phyloP scores from a whole-genome alignment of 2,329 filamentous ascomycete genomes.

The Epichloe amarillans region DNA sequence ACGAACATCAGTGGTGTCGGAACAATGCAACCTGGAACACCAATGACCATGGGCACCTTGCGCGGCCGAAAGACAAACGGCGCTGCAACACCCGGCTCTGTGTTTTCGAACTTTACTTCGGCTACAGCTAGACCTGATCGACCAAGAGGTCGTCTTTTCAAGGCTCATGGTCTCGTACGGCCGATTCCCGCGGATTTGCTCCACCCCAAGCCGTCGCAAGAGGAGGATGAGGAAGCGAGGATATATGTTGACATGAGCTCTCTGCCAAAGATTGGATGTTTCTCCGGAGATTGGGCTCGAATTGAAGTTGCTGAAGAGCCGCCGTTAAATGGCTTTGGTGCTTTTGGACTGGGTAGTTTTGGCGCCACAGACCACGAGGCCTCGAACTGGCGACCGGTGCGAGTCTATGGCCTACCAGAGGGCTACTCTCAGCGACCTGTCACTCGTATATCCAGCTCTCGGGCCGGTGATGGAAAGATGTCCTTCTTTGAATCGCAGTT shows the following conservation, averaged over 20 bases:
- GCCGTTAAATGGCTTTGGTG: constrained; percentile 49
- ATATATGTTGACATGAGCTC: constrained; percentile 84
- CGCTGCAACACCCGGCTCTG: constrained; percentile 69
- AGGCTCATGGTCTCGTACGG: constrained; percentile 61
- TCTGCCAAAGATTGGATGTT: constrained; percentile 81
- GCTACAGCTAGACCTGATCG: constrained; percentile 65
- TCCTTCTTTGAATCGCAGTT: constrained; percentile 60
- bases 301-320: constrained; percentile 68
- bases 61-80: constrained; percentile 56
- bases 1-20: constrained; percentile 68
- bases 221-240: constrained; percentile 78
- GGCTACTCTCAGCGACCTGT: constrained; percentile 49
- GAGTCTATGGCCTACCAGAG: constrained; percentile 80
- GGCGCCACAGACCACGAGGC: constrained; percentile 39
- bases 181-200: constrained; percentile 64
- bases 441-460: constrained; percentile 45
- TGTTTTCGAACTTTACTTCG: constrained; percentile 79
- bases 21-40: constrained; percentile 67
- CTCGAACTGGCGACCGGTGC: constrained; percentile 64
- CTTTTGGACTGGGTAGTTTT: constrained; percentile 55
- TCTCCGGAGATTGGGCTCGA: constrained; percentile 93
- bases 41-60: constrained; percentile 50
- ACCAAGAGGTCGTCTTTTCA: constrained; percentile 68
- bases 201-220: constrained; percentile 63
- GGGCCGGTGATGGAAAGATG: constrained; percentile 35